Evolutionary conservation across 108 stramenopile genomes (phyloP).

Genomic region (Epithemia pelagica): DNA sequence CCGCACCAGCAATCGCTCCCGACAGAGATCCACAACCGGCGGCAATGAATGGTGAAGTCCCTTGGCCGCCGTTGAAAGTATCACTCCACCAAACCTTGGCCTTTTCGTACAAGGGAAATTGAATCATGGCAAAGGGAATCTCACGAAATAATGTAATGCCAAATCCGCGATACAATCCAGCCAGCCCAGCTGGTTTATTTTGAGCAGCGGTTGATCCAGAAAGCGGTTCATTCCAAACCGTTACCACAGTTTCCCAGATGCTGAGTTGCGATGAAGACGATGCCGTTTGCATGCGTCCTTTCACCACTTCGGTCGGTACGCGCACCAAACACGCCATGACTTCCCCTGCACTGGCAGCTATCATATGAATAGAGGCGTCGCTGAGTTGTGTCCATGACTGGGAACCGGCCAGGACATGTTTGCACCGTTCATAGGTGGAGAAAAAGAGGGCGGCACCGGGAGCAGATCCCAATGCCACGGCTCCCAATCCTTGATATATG

Average conservation of each 20-base stretch:
- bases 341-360: constrained; percentile 89
- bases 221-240: constrained; percentile 50
- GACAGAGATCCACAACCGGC: constrained; percentile 75
- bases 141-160: constrained; percentile 86
- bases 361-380: constrained; percentile 74
- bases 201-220: constrained; percentile 31
- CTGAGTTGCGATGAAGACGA: constrained; percentile 24
- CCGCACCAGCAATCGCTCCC: constrained; percentile 76
- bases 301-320: constrained; percentile 97
- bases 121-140: constrained; percentile 87
- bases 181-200: background rate
- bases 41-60: constrained; percentile 50
- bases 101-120: constrained; percentile 84
- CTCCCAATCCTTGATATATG: constrained; percentile 82
- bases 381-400: constrained; percentile 24
- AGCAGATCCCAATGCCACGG: constrained; percentile 80
- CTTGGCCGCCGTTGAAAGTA: constrained; percentile 18
- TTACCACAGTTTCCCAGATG: constrained; percentile 39
- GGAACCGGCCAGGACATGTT: background rate
- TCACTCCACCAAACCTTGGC: constrained; percentile 52
- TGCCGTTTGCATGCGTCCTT: constrained; percentile 93
- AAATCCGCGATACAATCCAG: constrained; percentile 79
- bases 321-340: constrained; percentile 92
- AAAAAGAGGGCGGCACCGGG: constrained; percentile 96
- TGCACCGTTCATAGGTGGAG: constrained; percentile 81